Base-by-base conservation (phyloP, 306 rosid species). In the Quercus ilex region DNA sequence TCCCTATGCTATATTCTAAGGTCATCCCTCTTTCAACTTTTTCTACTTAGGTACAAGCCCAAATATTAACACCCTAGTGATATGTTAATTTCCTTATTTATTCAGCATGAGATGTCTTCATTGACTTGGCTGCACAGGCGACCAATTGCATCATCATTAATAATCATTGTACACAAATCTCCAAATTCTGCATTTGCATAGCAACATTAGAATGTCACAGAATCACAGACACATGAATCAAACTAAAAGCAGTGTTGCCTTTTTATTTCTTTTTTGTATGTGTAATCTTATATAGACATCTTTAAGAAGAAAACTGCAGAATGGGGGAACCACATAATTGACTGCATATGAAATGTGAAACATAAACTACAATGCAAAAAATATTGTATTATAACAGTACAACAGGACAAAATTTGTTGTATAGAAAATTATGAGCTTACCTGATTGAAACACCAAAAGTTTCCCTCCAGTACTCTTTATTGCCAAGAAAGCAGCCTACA, bases 391-490 rank as follows among this genome's bases (percentile, higher is more conserved):
- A 19, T 75, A 25, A 12, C 31, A 5, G 59, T 25, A n/a, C 14
- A 46, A 72, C 3, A 72, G 25, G 23, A 60, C 51, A 65, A 77
- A 33, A 15, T 31, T 14, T 38, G 52, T 76, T 68, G 67, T 64
- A 43, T 65, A 75, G 38, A 59, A 74, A 65, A 53, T 33, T 63
- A 70, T 78, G 75, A 86, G 68, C 96, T 84, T 88, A 88, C 99
- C 99, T 88, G 99, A 95, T 86, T 93, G 99, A 87, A 95, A 95
- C 69, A 89, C 96, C 98, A 95, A 41, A 63, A 95, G 86, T 78
- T 95, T 95, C 73, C 98, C 99, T 86, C 99, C 98, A 6, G 88
- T 90, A 75, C 88, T 86, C 91, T 93, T 95, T 92, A 91, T 95
- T 69, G 99, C 98, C 85, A 95, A 85, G 77, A 95, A 93, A 83